Base-by-base conservation (phyloP, 306 rosid genomes). In the Bauhinia variegata region DNA sequence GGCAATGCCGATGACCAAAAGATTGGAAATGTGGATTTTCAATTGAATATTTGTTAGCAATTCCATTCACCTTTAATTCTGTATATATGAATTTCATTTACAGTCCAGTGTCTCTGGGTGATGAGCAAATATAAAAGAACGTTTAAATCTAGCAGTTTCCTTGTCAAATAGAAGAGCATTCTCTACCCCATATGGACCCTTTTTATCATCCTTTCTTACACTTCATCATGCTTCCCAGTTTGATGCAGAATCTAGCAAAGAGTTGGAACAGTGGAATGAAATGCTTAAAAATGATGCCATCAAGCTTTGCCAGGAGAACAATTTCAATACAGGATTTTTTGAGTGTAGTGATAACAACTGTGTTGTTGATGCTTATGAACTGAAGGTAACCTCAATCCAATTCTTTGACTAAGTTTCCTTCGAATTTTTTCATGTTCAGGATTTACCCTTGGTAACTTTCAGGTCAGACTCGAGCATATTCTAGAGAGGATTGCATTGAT, bases 201-300 rank as follows among this genome's bases (percentile, higher is more conserved):
- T 15, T 53, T 67, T 30, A 1, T 42, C 5, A 44, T 42, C 16
- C 15, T 58, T 19, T 56, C n/a, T 74, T 60, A 67, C 32, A 56
- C 18, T 63, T 51, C 12, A 11, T 67, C 62, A 41, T 68, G 36
- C 50, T 39, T 77, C 67, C 70, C 79, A 93, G 99, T 80, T 86
- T 31, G 99, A 93, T 73, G 85, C 95, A 47, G 99, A 93, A 77
- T 90, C 89, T 47, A 82, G 53, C 66, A 93, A 86, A 80, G 99
- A 93, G 73, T 71, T 93, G 85, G 99, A 93, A 64, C 93, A 83
- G 78, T 93, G 99, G 99, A 90, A 87, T 82, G 99, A 93, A 86
- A 80, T 86, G 95, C 87, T 93, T 54, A 90, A 85, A 85, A 90
- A 76, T 65, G 99, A 93, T 13, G 95, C 84, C 9, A 63, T 93